Conservation (phyloP, 768 basidiomycete species). For the Clavulina sp. region DNA sequence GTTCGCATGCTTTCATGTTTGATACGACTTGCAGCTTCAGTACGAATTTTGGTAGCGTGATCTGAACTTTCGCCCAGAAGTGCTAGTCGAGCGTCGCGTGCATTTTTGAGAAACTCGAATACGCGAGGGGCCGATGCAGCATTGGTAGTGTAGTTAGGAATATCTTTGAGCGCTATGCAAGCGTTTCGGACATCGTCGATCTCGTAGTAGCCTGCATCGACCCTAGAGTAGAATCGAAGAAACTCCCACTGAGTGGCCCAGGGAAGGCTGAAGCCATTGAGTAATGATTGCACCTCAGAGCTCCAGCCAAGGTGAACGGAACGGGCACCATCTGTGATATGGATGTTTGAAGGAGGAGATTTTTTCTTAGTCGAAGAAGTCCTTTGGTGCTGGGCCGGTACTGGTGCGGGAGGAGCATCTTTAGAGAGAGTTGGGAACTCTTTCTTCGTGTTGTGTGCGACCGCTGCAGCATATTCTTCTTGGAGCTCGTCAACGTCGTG, state of each 20-base stretch:
- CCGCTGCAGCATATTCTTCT: no score
- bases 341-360: no score
- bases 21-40: neutral
- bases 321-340: no score
- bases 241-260: neutral
- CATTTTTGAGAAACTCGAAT: neutral
- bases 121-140: no score
- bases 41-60: neutral
- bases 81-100: neutral
- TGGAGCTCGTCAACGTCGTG: no score
- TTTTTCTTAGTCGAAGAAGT: no score
- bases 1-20: neutral
- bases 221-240: neutral
- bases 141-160: no score
- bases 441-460: no score
- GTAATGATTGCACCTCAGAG: neutral
- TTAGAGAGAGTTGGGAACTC: no score
- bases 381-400: no score
- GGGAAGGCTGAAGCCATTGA: neutral
- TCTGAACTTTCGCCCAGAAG: neutral
- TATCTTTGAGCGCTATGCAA: neutral
- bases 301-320: no score
- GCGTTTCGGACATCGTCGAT: conserved; percentile 8
- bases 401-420: no score
- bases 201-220: neutral